Percentiles rank a stretch among this genome's conserved stretches.
Conservation (phyloP, 2,329 filamentous ascomycete genomes). For the Apiospora kogelbergensis region DNA sequence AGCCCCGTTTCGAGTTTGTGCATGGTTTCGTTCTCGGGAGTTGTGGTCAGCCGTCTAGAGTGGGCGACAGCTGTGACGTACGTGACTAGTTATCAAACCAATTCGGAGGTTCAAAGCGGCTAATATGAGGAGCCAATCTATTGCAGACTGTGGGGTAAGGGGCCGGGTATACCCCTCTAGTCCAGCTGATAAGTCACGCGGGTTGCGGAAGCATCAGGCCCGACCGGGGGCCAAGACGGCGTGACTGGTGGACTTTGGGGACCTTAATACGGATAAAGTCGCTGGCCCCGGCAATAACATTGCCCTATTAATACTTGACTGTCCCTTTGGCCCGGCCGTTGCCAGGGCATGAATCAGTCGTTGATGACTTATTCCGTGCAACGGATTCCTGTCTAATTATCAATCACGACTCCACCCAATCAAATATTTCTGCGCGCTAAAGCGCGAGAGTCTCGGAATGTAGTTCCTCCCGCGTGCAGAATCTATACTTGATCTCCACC, state of each 20-base stretch:
- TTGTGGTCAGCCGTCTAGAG: neutral
- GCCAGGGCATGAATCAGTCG: neutral
- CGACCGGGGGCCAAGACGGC: constrained; percentile 4
- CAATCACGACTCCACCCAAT: too few species aligned
- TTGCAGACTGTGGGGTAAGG: neutral
- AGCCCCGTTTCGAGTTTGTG: neutral
- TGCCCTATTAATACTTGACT: neutral
- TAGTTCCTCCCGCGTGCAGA: too few species aligned
- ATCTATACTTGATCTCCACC: too few species aligned
- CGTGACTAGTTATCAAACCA: neutral
- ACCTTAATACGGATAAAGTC: constrained; percentile 1
- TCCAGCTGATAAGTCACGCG: neutral
- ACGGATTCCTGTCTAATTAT: too few species aligned
- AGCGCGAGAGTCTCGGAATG: too few species aligned
- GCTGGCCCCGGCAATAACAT: neutral
- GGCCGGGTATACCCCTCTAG: neutral
- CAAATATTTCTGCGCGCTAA: too few species aligned
- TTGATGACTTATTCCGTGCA: too few species aligned
- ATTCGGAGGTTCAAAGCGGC: neutral
- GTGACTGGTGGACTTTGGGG: constrained; percentile 3
- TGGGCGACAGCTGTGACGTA: neutral
- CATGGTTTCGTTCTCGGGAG: neutral
- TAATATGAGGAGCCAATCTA: neutral
- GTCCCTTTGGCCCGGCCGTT: neutral
- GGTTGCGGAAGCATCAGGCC: neutral